Conservation (phyloP, 176 grass and related monocot genomes). For the Ensete glaucum region DNA sequence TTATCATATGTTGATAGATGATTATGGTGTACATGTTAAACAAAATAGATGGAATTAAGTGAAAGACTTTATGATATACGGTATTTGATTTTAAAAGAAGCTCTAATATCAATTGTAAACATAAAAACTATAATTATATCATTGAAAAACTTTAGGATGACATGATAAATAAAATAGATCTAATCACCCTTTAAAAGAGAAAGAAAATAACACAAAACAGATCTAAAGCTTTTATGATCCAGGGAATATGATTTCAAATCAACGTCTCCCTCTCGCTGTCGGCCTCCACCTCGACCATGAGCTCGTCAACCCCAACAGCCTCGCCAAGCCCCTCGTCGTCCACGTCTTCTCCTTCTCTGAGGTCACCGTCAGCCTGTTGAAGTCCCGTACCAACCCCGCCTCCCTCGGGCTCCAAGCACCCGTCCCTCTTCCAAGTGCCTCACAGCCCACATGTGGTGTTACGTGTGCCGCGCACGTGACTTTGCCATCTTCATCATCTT, state of each 20-base stretch:
- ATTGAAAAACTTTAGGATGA: no score
- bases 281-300: slow-evolving; percentile 48
- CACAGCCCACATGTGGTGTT: slow-evolving; percentile 67
- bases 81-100: no score
- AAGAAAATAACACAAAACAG: no score
- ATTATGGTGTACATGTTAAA: no score
- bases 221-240: no score
- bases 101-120: no score
- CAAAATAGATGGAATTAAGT: no score
- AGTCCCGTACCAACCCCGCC: slow-evolving; percentile 66
- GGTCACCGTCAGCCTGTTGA: slow-evolving; percentile 39
- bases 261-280: slow-evolving; percentile 59
- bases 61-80: no score
- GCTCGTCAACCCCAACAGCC: slow-evolving; percentile 59
- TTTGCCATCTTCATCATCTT: slow-evolving; percentile 81
- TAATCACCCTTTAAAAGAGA: no score
- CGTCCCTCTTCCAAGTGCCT: slow-evolving; percentile 90
- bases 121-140: no score
- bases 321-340: slow-evolving; percentile 46
- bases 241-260: not conserved
- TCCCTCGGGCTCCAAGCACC: slow-evolving; percentile 40
- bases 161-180: no score
- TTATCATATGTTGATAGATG: no score
- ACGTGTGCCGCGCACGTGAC: slow-evolving; percentile 72
- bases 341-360: slow-evolving; percentile 74